Evolutionary conservation across 305 asterid genomes (phyloP), one percentile per base, ranked within the genome.

Genomic region (Fraxinus sp.): DNA sequence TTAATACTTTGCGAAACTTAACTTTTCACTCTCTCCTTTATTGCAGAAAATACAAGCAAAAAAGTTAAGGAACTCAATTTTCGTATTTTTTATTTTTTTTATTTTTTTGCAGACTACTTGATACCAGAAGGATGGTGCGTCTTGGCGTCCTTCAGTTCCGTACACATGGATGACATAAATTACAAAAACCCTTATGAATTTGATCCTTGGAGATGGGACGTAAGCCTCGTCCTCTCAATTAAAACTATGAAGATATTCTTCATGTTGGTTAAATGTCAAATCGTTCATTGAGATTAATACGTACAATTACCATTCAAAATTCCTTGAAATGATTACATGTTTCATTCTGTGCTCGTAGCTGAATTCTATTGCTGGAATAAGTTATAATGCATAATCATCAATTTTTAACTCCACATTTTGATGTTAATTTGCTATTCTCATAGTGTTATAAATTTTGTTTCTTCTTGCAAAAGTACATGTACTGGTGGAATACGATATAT

Each of bases 121-220:
- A 96, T 96, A 89, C 99, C 99, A 1, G 90, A 93, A 88, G 99
- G 98, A 70, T 93, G 98, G 97, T 88, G 95, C 77, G 95, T 93
- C 39, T 81, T 96, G 87, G 90, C 99, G 2, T 93, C 98, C 8
- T 90, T 96, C 84, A 92, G 92, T 83, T 92, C 99, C 1, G 90
- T 93, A 86, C 99, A 96, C 91, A 93, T 93, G 97, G 94, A 92
- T 68, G 95, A 89, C 80, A 89, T 66, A 55, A 89, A 92, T 66
- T 96, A 96, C 36, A 91, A 91, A 77, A 88, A 93, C 82, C 95
- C 99, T 32, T 91, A 90, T 24, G 91, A 91, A 68, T 96, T 96
- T 22, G 85, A 96, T 89, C 98, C 99, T 0, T 91, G 95, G 93
- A 92, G 99, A 89, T 96, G 99, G 99, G 90, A 94, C 93, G 99